A percentile compares a stretch with the other conserved stretches of the same genome.
Evolutionary conservation across 2,329 filamentous ascomycete genomes (phyloP).

Genomic region (Monilinia aucupariae): DNA sequence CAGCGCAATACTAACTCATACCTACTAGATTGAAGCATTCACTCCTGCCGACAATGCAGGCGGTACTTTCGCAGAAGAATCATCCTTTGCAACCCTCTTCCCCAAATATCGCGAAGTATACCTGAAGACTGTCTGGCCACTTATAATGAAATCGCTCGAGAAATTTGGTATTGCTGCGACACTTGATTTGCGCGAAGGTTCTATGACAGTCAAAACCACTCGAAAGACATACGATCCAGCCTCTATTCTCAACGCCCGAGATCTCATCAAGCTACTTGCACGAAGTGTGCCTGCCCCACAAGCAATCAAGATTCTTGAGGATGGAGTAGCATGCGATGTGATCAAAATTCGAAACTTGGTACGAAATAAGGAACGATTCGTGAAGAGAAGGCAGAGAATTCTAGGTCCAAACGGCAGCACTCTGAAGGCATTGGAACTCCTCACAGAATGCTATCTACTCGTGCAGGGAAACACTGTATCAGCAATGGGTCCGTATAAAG

Average conservation of each 20-base stretch:
- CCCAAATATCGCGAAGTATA: conserved; percentile 97
- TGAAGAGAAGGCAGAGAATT: conserved; percentile 89
- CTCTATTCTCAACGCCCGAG: conserved; percentile 85
- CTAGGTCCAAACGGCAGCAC: conserved; percentile 88
- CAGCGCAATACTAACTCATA: conserved; percentile 12
- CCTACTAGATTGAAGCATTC: conserved; percentile 66
- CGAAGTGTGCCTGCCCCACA: conserved; percentile 89
- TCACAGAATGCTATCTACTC: conserved; percentile 87
- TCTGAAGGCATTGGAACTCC: conserved; percentile 85
- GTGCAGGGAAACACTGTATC: conserved; percentile 96
- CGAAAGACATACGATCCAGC: conserved; percentile 87
- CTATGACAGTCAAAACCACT: conserved; percentile 95
- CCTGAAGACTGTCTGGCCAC: conserved; percentile 85
- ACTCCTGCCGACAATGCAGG: conserved; percentile 77
- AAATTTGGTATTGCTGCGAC: conserved; percentile 86
- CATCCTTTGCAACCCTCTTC: conserved; percentile 80
- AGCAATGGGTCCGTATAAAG: conserved; percentile 87
- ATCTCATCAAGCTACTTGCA: conserved; percentile 87
- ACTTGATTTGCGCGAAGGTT: conserved; percentile 89
- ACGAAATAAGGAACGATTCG: conserved; percentile 89
- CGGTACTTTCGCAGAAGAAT: conserved; percentile 88
- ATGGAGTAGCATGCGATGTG: conserved; percentile 86
- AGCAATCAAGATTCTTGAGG: conserved; percentile 89
- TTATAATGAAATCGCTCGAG: conserved; percentile 80
- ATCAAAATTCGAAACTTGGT: conserved; percentile 93